Conservation (phyloP, 2,329 filamentous ascomycete genomes). For the Alternaria metachromatica region DNA sequence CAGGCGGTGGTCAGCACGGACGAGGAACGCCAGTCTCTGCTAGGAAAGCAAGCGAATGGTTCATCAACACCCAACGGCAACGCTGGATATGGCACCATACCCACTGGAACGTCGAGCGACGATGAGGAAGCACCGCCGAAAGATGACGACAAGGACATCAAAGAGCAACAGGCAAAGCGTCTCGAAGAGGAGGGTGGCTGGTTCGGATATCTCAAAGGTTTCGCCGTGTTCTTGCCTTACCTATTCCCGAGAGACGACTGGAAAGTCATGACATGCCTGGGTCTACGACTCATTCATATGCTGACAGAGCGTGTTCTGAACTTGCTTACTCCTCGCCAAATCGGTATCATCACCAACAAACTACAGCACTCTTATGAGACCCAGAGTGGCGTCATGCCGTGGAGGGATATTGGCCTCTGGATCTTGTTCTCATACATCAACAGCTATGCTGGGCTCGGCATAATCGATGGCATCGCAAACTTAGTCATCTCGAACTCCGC, state of each 20-base stretch:
- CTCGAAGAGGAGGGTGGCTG: conserved; percentile 78
- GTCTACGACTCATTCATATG: conserved; percentile 71
- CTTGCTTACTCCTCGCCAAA: conserved; percentile 78
- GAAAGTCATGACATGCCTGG: conserved; percentile 70
- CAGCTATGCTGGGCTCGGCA: conserved; percentile 59
- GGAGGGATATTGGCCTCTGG: conserved; percentile 61
- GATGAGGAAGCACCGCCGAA: conserved; percentile 58
- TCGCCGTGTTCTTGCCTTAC: conserved; percentile 76
- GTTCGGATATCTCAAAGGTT: conserved; percentile 78
- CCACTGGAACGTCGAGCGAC: conserved; percentile 18
- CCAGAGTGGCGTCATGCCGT: conserved; percentile 55
- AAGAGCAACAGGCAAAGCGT: conserved; percentile 62
- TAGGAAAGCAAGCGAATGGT: conserved; percentile 54
- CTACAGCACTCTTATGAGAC: conserved; percentile 54
- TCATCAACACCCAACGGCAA: conserved; percentile 48
- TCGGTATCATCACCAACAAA: conserved; percentile 78
- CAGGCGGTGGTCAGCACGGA: conserved; percentile 52
- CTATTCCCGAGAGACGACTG: conserved; percentile 76
- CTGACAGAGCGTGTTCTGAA: conserved; percentile 75
- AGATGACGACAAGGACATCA: conserved; percentile 63
- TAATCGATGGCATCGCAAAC: conserved; percentile 60
- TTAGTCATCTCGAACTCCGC: conserved; percentile 64
- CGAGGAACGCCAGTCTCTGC: conserved; percentile 65
- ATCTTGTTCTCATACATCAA: conserved; percentile 55
- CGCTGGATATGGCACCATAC: conserved; percentile 44